phyloP scores from a whole-genome alignment of 495 filamentous ascomycete genomes.

The Penicillium arizonense region DNA sequence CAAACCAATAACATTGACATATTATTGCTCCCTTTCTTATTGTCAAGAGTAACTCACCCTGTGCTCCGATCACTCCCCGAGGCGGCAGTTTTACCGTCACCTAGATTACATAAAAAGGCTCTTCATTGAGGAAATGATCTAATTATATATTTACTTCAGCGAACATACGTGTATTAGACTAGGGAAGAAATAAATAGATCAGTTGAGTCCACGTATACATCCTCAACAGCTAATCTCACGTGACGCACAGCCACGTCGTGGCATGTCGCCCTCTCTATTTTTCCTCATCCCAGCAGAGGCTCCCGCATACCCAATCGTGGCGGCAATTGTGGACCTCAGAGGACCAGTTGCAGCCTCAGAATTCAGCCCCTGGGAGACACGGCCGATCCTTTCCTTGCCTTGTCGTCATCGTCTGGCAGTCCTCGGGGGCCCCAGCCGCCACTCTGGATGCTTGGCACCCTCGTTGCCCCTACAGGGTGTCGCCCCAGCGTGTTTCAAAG shows the following conservation, averaged over 20 bases:
- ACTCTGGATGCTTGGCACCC: constrained; percentile 2
- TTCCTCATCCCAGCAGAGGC: neutral
- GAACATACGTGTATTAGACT: too few species aligned
- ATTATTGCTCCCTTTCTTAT: too few species aligned
- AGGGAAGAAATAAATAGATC: neutral
- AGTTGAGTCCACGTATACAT: neutral
- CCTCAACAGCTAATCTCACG: neutral
- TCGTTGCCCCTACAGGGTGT: neutral
- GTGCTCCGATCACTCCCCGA: too few species aligned
- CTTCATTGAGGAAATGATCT: too few species aligned
- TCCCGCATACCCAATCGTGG: constrained; percentile 6
- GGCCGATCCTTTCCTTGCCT: constrained; percentile 19
- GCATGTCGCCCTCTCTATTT: neutral
- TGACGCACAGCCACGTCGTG: neutral
- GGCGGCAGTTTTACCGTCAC: too few species aligned
- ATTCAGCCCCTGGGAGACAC: constrained; percentile 14
- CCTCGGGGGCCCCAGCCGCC: constrained; percentile 5
- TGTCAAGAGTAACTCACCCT: too few species aligned
- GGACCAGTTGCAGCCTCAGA: neutral
- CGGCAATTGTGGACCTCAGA: neutral
- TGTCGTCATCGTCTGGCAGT: constrained; percentile 22
- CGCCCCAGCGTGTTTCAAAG: neutral
- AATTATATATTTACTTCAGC: too few species aligned
- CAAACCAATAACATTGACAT: too few species aligned
- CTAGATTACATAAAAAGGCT: too few species aligned